These are phyloP conservation scores for Wickerhamomyces bovis DNA, from an alignment of 805 yeast species.

Conservation along the genomic window DNA sequence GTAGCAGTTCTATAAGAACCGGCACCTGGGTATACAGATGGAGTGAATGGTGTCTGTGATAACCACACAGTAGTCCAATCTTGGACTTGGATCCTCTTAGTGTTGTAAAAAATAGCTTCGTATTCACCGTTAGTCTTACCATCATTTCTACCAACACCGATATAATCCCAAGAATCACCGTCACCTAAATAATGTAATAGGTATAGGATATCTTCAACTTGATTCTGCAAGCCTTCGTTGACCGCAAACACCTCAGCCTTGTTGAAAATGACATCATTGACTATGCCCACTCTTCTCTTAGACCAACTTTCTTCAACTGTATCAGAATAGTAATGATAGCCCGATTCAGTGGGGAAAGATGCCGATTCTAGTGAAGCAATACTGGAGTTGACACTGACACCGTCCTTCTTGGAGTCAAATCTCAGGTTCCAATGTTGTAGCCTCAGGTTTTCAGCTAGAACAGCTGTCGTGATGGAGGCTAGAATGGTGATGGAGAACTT, in stretches of 20 bases:
- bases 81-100: constrained; percentile 25
- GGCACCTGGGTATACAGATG: constrained; percentile 36
- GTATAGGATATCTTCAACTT: constrained; percentile 31
- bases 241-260: constrained; percentile 30
- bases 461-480: background rate
- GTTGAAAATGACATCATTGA: constrained; percentile 30
- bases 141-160: constrained; percentile 43
- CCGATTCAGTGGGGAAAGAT: constrained; percentile 6
- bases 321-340: constrained; percentile 21
- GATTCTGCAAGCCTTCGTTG: constrained; percentile 35
- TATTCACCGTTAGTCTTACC: constrained; percentile 36
- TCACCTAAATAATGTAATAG: constrained; percentile 19
- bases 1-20: constrained; percentile 36
- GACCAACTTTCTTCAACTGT: constrained; percentile 30
- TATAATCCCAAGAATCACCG: constrained; percentile 23
- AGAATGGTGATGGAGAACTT: background rate
- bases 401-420: constrained; percentile 13
- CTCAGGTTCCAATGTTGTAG: constrained; percentile 14
- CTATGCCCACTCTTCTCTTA: constrained; percentile 28
- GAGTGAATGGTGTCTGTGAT: constrained; percentile 33
- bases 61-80: constrained; percentile 38
- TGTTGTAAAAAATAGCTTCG: constrained; percentile 35
- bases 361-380: background rate
- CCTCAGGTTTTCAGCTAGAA: background rate
- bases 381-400: constrained; percentile 6